phyloP scores from a whole-genome alignment of 2,329 filamentous ascomycete species.

The Hymenoscyphus occultus region DNA sequence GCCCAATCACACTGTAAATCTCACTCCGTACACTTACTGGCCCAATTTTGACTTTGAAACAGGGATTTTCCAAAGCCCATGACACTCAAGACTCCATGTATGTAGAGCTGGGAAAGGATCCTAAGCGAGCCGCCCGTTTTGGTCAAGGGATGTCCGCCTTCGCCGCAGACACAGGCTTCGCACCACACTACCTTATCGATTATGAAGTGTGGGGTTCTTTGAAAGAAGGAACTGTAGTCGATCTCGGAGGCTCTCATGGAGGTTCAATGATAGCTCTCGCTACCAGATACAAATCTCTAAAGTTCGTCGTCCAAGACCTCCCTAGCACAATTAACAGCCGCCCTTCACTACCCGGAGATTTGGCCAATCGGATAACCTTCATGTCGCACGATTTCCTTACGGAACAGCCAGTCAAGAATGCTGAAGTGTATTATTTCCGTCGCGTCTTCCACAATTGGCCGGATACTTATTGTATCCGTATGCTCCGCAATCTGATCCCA shows the following conservation, averaged over 20 bases:
- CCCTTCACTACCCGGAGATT: neutral
- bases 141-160: constrained; percentile 1
- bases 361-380: constrained; percentile 25
- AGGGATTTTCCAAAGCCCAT: constrained; percentile 8
- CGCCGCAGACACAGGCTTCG: neutral
- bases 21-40: neutral
- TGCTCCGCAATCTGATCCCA: constrained; percentile 40
- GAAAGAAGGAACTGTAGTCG: neutral
- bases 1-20: constrained; percentile 1
- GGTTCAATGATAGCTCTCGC: constrained; percentile 26
- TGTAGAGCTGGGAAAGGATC: constrained; percentile 2
- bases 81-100: constrained; percentile 1
- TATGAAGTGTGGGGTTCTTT: neutral
- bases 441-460: constrained; percentile 49
- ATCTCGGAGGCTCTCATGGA: constrained; percentile 31
- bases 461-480: constrained; percentile 38
- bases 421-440: constrained; percentile 46
- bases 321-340: constrained; percentile 40
- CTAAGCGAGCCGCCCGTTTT: neutral
- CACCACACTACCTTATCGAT: neutral
- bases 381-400: constrained; percentile 45
- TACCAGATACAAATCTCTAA: constrained; percentile 23
- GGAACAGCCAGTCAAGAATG: constrained; percentile 40
- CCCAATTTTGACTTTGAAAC: neutral
- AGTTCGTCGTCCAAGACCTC: constrained; percentile 28